Evolutionary conservation across 1,284 basidiomycete genomes (phyloP).

Genomic region (Heterobasidion parviporum): DNA sequence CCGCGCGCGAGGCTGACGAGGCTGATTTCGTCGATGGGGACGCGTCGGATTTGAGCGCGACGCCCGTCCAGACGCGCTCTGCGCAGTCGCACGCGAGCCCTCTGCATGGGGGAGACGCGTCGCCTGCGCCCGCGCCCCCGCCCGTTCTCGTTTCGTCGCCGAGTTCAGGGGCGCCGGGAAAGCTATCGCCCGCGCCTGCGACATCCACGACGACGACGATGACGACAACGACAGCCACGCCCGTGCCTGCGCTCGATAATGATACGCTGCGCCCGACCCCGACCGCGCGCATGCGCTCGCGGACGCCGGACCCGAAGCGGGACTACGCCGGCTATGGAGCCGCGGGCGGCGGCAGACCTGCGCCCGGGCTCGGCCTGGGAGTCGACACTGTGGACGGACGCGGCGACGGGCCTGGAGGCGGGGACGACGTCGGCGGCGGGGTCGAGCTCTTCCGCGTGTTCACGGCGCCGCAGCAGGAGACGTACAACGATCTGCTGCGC

Average conservation of each 20-base stretch:
- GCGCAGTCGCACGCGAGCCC: constrained; percentile 4
- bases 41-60: neutral
- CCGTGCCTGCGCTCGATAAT: neutral
- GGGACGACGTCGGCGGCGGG: neutral
- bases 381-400: neutral
- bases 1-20: no score
- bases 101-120: neutral
- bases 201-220: neutral
- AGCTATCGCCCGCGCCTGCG: neutral
- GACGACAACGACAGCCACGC: neutral
- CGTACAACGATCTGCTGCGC: neutral
- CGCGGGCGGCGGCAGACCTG: neutral
- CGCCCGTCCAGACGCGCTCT: neutral
- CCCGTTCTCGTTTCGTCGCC: no score
- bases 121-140: no score
- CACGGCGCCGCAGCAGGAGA: neutral
- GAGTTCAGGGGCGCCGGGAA: neutral
- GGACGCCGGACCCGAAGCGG: constrained; percentile 23
- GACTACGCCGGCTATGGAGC: neutral
- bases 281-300: constrained; percentile 18
- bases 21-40: no score
- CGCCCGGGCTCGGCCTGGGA: neutral
- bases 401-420: neutral
- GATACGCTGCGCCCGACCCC: neutral
- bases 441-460: neutral